Evolutionary conservation across 805 yeast species (phyloP).

Genomic region (Myxozyma geophila): DNA sequence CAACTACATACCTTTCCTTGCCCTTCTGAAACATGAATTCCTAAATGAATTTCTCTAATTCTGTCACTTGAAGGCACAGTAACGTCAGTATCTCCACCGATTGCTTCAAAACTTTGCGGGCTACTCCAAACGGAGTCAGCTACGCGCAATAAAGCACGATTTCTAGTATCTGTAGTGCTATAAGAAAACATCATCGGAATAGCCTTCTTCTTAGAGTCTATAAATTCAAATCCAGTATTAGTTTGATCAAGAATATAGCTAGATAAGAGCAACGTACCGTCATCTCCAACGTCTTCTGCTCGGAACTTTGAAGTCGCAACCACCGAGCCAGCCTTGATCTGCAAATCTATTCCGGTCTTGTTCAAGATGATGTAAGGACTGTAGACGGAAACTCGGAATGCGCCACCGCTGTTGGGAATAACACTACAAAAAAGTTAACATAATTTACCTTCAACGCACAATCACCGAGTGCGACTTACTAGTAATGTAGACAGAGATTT

Average conservation of each 20-base stretch:
- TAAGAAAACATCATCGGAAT: constrained; percentile 86
- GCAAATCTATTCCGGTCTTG: constrained; percentile 70
- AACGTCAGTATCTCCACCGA: constrained; percentile 77
- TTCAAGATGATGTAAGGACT: constrained; percentile 86
- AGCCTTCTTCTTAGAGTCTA: constrained; percentile 43
- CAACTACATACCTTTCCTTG: constrained; percentile 59
- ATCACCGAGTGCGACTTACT: constrained; percentile 38
- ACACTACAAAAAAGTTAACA: background rate
- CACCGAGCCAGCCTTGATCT: constrained; percentile 60
- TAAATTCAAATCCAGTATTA: background rate
- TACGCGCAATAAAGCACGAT: constrained; percentile 67
- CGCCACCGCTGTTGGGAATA: constrained; percentile 57
- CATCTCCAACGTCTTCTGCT: constrained; percentile 17
- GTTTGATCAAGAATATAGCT: background rate
- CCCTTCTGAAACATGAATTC: constrained; percentile 78
- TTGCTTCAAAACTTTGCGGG: constrained; percentile 82
- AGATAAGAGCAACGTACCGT: constrained; percentile 1
- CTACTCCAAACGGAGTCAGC: constrained; percentile 73
- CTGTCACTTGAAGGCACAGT: constrained; percentile 46
- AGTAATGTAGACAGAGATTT: constrained; percentile 67
- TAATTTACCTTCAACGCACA: background rate
- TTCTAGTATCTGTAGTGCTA: constrained; percentile 61
- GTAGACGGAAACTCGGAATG: constrained; percentile 69
- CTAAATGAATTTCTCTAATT: constrained; percentile 67
- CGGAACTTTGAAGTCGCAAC: constrained; percentile 50